Base-by-base conservation (phyloP, 2,329 filamentous ascomycete genomes). In the Cadophora gregata region DNA sequence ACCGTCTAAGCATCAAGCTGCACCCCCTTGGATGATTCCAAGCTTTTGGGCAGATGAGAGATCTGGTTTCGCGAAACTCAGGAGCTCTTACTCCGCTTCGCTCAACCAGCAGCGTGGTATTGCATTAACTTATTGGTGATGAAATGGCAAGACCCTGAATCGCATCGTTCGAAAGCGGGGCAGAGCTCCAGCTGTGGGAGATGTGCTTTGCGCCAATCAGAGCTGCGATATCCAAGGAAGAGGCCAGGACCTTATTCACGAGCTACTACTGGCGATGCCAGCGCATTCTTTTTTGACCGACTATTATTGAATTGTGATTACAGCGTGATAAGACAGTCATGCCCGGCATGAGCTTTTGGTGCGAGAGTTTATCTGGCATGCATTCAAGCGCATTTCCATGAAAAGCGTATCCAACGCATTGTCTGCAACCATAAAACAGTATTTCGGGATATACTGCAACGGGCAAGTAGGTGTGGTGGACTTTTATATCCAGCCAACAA, bases 21-120 rank as follows among this genome's bases (percentile, higher is more conserved):
- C 53, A 58, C n/a, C 55, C 25, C 55, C 55, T 58, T 58, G 31
- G 33, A 38, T 38, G 21, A 42, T 25, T 38, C 55, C 55, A 38
- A 38, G 31, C 55, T 36, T 58, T 38, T 21, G 31, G 31, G 38
- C 38, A 42, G 12, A 16, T 42, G 38, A 42, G 38, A 16, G 38
- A 42, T 42, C 38, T 42, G 38, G 7, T 33, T n/a, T 31, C 27
- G 51, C n/a, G 25, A 24, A 14, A 36, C 14, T 16, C 12, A 58
- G 55, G 55, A 58, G 55, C 31, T 27, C 36, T 58, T 16, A 25
- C 55, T 58, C 55, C 55, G 55, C 55, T 58, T 33, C 55, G 55
- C 33, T 58, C 31, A 58, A 58, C 55, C 55, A 58, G 27, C 33
- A 36, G 33, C 6, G 21, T 58, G 55, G 55, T 58, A 58, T 21